Base-by-base conservation (phyloP, 129 eudicot genomes). In the Glebionis coronaria region DNA sequence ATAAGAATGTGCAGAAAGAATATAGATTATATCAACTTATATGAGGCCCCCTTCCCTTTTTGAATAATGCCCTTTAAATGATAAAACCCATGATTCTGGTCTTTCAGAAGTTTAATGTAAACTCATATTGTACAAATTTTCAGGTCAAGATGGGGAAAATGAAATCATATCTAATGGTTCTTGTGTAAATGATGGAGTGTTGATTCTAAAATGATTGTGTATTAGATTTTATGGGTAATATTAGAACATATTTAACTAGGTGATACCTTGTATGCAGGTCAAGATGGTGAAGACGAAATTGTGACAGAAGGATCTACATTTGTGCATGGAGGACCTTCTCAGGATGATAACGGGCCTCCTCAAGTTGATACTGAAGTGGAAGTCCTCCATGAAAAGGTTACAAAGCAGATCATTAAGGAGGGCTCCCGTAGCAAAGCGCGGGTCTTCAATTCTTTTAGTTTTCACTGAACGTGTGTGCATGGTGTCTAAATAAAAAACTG, bases 321-420 rank as follows among this genome's bases (percentile, higher is more conserved):
- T 84, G 95, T 88, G 79, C 95, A 79, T 65, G 91, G 86, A 52
- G 96, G 84, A 63, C 84, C 82, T 73, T 68, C 79, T 58, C 86
- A 86, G 74, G 95, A 88, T 74, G 92, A 78, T 72, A 84, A 65
- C 29, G 78, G 84, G 0, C 96, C 96, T 59, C 98, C 96, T 20
- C 82, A 82, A 74, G 90, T 82, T 29, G 90, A 86, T 50, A 51
- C 90, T 9, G 53, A 66, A 45, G 84, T 84, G 61, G 96, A 88
- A 78, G 77, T 77, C 68, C 82, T 93, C 56, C 96, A 93, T 63
- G 98, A 93, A 75, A 93, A 93, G 78, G 98, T 93, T 61, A 84
- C 83, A 35, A 93, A 93, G 79, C 95, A 93, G 77, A 78, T 88
- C 68, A 82, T 93, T 18, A 93, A 93, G 83, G 96, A 86, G 80